phyloP scores from a whole-genome alignment of 768 basidiomycete genomes.

The Punctularia strigosozonata region DNA sequence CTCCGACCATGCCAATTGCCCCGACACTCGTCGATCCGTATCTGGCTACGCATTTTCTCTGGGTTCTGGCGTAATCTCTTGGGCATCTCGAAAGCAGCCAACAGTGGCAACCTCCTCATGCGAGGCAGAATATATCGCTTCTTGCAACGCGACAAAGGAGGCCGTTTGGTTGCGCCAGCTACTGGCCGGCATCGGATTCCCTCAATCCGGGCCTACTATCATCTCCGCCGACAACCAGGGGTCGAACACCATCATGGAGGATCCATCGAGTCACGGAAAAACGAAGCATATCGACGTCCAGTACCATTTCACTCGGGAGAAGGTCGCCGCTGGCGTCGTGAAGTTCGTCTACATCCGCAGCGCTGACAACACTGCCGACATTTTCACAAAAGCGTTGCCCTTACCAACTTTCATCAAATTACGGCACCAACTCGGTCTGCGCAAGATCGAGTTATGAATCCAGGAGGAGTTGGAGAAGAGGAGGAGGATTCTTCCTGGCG shows the following conservation, averaged over 20 bases:
- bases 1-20: constrained; percentile 15
- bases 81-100: constrained; percentile 6
- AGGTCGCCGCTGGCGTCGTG: constrained; percentile 6
- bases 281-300: constrained; percentile 27
- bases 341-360: constrained; percentile 2
- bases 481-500: no score
- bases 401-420: no score
- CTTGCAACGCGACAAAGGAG: no score
- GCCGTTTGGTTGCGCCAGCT: constrained; percentile 15
- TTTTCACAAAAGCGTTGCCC: constrained; percentile 7
- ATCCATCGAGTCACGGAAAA: constrained; percentile 17
- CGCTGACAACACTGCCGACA: constrained; percentile 5
- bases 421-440: no score
- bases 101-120: not conserved
- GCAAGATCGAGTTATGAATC: no score
- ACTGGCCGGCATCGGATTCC: constrained; percentile 9
- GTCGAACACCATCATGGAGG: constrained; percentile 11
- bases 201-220: constrained; percentile 3
- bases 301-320: constrained; percentile 21
- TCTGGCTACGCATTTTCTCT: constrained; percentile 14
- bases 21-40: constrained; percentile 12
- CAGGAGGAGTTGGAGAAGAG: no score
- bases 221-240: constrained; percentile 15
- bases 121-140: not conserved
- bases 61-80: constrained; percentile 15